These are phyloP conservation scores for Setaria italica DNA, from an alignment of 202 grass and related monocot genomes.

Conservation along the genomic window DNA sequence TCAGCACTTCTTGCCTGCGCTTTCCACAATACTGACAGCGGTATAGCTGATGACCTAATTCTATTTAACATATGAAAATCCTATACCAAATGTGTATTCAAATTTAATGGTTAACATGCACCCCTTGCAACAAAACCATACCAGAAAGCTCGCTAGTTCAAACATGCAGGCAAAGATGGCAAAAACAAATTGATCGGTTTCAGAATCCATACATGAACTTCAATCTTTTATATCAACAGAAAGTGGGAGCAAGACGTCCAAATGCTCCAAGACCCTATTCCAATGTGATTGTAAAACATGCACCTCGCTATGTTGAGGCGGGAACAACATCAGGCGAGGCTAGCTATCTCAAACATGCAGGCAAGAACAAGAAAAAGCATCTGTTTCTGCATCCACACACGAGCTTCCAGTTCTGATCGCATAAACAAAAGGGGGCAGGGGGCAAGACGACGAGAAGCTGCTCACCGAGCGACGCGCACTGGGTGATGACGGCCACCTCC, in stretches of 20 bases:
- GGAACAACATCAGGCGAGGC: too few relatives aligned
- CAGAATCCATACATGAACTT: neutral
- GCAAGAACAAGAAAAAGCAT: neutral
- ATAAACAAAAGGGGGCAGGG: neutral
- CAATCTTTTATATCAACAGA: neutral
- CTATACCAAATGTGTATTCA: neutral
- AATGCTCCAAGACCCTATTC: neutral
- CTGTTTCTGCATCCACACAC: neutral
- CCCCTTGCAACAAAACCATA: neutral
- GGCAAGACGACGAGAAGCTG: neutral
- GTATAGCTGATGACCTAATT: neutral
- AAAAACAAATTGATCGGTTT: neutral
- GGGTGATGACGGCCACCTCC: constrained; percentile 74
- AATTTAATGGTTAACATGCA: neutral
- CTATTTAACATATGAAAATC: neutral
- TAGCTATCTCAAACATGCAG: neutral
- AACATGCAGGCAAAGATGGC: neutral
- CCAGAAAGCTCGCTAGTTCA: neutral
- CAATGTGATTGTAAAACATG: too few relatives aligned
- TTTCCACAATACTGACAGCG: neutral
- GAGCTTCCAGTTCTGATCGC: neutral
- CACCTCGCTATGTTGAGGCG: too few relatives aligned
- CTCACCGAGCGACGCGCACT: constrained; percentile 71
- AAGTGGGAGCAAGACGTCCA: neutral
- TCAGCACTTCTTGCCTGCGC: neutral